Base-by-base conservation (phyloP, 495 filamentous ascomycete genomes). In the Aspergillus ostianus region DNA sequence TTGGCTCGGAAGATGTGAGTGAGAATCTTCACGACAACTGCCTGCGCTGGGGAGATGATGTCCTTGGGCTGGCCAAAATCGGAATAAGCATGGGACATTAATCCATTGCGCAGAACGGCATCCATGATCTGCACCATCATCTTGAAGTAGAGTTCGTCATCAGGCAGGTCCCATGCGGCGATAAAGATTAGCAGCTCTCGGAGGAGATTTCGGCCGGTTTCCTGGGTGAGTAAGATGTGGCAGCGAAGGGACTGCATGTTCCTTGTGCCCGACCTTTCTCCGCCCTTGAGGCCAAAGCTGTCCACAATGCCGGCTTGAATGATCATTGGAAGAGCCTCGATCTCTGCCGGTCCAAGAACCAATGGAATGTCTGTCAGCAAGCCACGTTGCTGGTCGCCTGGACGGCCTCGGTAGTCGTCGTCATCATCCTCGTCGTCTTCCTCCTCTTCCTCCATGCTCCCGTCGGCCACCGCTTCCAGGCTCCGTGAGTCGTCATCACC, bases 51-150 rank as follows among this genome's bases (percentile, higher is more conserved):
- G 12, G 90, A 95, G 48, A 97, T 94, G 57, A 97, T 96, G 64
- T 97, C 93, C 74, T 97, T 97, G 5, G 88, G 86, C 59, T 95
- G 93, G 51, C 89, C 84, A 57, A 97, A 88, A n/a, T 90, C 87
- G 58, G 90, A 87, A 79, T 93, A 97, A 1, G 92, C 87, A 67
- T 89, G 92, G 1, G 92, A 92, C 73, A 97, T 88, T 18, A 97
- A 79, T 10, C 90, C 90, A 64, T 92, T 93, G 58, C 89, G 83
- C 48, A 96, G 85, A 45, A 96, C 90, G 0, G 92, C 90, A 66
- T 96, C 90, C 77, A 97, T 91, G 58, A 97, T 96, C 71, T 95
- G 91, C 12, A 92, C 89, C 76, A 94, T 97, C 72, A 96, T 87
- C 73, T 93, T 92, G 78, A 95, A 96, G 65, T 96, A 96, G 13